These are phyloP conservation scores for Erythrobasidium hasegawianum DNA, from an alignment of 1,284 basidiomycete genomes.

Conservation along the genomic window DNA sequence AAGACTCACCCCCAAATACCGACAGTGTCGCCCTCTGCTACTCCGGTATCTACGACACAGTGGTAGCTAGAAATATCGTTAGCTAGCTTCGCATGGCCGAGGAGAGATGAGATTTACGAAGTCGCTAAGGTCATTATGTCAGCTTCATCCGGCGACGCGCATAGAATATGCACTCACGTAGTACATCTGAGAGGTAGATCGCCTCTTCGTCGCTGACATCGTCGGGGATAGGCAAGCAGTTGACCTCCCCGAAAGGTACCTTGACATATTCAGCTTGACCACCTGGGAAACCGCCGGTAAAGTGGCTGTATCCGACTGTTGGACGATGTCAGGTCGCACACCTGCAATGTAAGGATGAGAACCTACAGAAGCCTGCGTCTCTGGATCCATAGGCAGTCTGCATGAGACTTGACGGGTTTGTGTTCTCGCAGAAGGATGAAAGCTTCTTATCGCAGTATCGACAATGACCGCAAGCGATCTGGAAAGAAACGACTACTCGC, in stretches of 20 bases:
- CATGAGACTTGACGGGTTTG: conserved; percentile 62
- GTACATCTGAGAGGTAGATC: conserved; percentile 42
- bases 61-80: conserved; percentile 55
- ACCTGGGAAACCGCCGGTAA: conserved; percentile 68
- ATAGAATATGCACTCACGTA: conserved; percentile 15
- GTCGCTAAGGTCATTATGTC: conserved; percentile 21
- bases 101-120: conserved; percentile 44
- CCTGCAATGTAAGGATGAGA: conserved; percentile 27
- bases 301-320: conserved; percentile 58
- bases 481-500: conserved; percentile 70
- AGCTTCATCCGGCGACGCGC: neutral
- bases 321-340: neutral
- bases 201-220: conserved; percentile 60
- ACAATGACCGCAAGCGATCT: conserved; percentile 72
- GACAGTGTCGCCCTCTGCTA: conserved; percentile 63
- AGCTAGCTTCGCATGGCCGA: no score
- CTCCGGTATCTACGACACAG: conserved; percentile 63
- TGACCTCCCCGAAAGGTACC: conserved; percentile 58
- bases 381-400: conserved; percentile 65
- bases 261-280: conserved; percentile 65
- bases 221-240: conserved; percentile 66
- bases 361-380: conserved; percentile 68
- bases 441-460: conserved; percentile 50
- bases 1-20: conserved; percentile 58
- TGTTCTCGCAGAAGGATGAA: conserved; percentile 67